A percentile compares a stretch with the other conserved stretches of the same genome.
These are phyloP conservation scores for Eragrostis nindensis DNA, from an alignment of 176 grass and related monocot species.

Conservation along the genomic window DNA sequence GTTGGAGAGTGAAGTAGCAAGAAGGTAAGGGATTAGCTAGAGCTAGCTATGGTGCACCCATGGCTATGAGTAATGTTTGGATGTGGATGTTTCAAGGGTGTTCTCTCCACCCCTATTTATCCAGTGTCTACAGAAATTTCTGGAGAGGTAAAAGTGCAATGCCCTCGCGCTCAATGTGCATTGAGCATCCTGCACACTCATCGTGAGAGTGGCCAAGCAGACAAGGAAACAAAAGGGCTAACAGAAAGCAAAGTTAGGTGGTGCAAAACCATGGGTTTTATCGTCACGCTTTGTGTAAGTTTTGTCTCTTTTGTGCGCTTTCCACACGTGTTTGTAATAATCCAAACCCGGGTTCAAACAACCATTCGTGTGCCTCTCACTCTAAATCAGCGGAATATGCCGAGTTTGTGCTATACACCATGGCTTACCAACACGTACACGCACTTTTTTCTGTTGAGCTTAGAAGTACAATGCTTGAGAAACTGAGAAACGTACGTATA, in stretches of 20 bases:
- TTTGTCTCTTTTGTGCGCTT: not conserved
- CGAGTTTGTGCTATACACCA: not conserved
- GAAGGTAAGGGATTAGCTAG: too few species aligned
- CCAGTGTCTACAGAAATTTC: not conserved
- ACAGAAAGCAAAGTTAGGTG: conserved; percentile 12
- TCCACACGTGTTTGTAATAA: not conserved
- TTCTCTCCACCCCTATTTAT: conserved; percentile 18
- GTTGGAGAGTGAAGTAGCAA: not conserved
- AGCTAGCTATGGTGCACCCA: not conserved
- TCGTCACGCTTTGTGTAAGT: not conserved
- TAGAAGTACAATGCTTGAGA: not conserved
- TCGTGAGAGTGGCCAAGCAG: not conserved
- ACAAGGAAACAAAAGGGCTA: conserved; percentile 8
- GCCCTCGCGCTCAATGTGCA: conserved; percentile 2
- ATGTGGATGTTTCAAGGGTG: not conserved
- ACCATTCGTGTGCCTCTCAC: not conserved
- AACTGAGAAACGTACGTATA: not conserved
- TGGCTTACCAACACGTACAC: not conserved
- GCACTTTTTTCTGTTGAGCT: conserved; percentile 1
- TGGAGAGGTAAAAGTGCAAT: not conserved
- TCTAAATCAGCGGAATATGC: not conserved
- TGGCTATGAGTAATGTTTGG: conserved; percentile 16
- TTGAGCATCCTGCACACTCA: accelerated
- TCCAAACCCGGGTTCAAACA: not conserved
- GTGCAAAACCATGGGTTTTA: not conserved